Conservation (phyloP, 495 filamentous ascomycete genomes). For the Acidomyces sp. region DNA sequence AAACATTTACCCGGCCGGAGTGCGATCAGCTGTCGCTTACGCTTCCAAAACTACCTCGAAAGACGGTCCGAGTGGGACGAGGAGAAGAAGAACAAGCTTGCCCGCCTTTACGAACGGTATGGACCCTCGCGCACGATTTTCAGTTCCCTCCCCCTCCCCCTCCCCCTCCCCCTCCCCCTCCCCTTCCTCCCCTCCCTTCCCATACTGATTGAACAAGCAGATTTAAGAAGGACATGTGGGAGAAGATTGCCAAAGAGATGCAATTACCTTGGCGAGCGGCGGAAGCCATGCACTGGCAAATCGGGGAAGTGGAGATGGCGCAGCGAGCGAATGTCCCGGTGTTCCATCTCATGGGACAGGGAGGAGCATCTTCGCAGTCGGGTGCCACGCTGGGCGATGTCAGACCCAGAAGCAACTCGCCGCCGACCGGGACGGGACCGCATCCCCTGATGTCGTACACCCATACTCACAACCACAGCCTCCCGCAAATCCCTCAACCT, state of each 20-base stretch:
- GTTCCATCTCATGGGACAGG: constrained; percentile 24
- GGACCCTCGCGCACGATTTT: no score
- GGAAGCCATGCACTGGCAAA: constrained; percentile 96
- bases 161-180: no score
- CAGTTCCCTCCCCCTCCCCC: no score
- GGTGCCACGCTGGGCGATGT: background rate
- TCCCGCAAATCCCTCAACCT: constrained; percentile 7
- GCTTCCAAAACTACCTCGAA: constrained; percentile 97
- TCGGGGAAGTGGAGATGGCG: constrained; percentile 88
- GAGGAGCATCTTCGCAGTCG: background rate
- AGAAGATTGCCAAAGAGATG: constrained; percentile 85
- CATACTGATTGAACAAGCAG: no score
- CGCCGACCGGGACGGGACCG: background rate
- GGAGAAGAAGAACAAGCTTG: constrained; percentile 91
- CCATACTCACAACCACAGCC: constrained; percentile 14
- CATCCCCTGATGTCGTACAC: background rate
- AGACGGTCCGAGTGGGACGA: constrained; percentile 86
- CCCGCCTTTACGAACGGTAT: constrained; percentile 89
- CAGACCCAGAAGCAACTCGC: constrained; percentile 1
- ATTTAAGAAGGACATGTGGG: constrained; percentile 97
- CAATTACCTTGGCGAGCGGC: constrained; percentile 90
- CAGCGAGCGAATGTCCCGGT: constrained; percentile 30
- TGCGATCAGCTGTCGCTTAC: constrained; percentile 82
- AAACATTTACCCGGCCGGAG: constrained; percentile 79
- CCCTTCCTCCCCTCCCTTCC: no score